Evolutionary conservation across 345 rosid species (phyloP).

Genomic region (Eucalyptus cloeziana): DNA sequence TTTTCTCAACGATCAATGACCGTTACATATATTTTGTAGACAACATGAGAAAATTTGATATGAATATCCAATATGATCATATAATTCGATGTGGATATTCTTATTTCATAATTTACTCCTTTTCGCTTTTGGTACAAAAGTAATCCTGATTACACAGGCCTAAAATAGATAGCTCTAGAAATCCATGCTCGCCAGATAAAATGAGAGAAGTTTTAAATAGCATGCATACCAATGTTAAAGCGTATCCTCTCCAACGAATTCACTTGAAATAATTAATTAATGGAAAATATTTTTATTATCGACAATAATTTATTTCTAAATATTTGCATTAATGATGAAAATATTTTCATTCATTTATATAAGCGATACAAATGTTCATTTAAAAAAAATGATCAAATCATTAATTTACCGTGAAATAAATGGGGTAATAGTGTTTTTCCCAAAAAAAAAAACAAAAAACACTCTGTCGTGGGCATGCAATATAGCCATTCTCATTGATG

Average conservation of each 20-base stretch:
- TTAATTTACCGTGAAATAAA: too few species aligned
- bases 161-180: not conserved
- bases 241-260: rapidly evolving
- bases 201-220: too few species aligned
- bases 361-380: not conserved
- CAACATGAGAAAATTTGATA: not conserved
- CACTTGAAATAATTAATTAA: not conserved
- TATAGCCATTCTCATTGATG: not conserved
- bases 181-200: not conserved
- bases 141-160: not conserved
- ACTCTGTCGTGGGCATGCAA: not conserved
- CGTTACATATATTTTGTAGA: not conserved
- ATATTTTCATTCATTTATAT: not conserved
- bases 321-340: not conserved
- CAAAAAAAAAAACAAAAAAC: not conserved
- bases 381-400: not conserved
- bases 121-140: not conserved
- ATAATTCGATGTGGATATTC: not conserved
- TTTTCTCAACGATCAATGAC: not conserved
- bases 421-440: not conserved
- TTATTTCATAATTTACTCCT: not conserved
- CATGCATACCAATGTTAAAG: not conserved
- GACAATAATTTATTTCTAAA: not conserved
- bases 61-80: not conserved
- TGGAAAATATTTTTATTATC: not conserved